These are phyloP conservation scores for Epichloe aotearoae DNA, from an alignment of 2,329 filamentous ascomycete genomes.

Conservation along the genomic window DNA sequence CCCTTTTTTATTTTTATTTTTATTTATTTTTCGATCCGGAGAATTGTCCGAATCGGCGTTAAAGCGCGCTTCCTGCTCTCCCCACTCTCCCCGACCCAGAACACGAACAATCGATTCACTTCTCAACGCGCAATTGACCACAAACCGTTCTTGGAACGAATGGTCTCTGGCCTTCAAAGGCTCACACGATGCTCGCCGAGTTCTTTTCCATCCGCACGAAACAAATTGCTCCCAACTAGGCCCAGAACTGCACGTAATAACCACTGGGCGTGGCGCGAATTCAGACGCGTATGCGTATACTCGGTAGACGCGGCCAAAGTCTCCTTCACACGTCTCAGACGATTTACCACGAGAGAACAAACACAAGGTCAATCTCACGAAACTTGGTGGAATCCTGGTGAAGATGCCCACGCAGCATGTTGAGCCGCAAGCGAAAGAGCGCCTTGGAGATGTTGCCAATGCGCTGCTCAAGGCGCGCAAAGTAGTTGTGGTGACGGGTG, in stretches of 20 bases:
- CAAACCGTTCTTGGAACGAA: background rate
- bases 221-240: background rate
- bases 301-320: background rate
- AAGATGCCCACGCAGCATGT: conserved; percentile 48
- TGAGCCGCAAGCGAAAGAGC: conserved; percentile 33
- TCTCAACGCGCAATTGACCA: no score
- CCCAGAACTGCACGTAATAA: background rate
- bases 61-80: no score
- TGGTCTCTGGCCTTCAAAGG: background rate
- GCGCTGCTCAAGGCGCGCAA: conserved; percentile 50
- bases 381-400: background rate
- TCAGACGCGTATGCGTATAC: background rate
- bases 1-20: no score
- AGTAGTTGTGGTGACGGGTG: conserved; percentile 58
- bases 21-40: no score
- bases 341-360: background rate
- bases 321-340: background rate
- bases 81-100: no score
- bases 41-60: no score
- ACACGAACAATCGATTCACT: no score
- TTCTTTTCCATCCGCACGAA: background rate
- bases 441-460: conserved; percentile 53
- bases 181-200: background rate
- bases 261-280: background rate
- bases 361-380: background rate